Evolutionary conservation across 2,329 filamentous ascomycete species (phyloP).

Genomic region (Pseudogymnoascus verrucosus): DNA sequence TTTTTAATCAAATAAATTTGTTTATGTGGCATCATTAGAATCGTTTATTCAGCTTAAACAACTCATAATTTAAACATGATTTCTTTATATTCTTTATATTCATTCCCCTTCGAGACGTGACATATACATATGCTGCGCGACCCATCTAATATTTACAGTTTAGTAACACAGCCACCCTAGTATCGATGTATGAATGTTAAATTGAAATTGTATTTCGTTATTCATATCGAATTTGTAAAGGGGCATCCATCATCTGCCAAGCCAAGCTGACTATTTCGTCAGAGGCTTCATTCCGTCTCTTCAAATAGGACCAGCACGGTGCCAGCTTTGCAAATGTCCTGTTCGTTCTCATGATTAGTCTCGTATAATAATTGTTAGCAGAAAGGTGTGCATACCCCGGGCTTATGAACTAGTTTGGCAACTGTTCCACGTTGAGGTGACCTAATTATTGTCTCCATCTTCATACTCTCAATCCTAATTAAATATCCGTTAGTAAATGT

Average conservation of each 20-base stretch:
- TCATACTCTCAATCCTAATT: conserved; percentile 71
- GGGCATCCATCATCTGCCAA: background rate
- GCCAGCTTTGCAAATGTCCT: conserved; percentile 73
- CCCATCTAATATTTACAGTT: too few relatives aligned
- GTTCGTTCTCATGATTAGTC: conserved; percentile 14
- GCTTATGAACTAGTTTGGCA: conserved; percentile 64
- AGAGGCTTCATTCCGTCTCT: conserved; percentile 24
- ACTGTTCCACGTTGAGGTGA: conserved; percentile 66
- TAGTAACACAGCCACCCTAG: too few relatives aligned
- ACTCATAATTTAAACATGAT: too few relatives aligned
- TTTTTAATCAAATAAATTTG: too few relatives aligned
- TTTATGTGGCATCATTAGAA: too few relatives aligned
- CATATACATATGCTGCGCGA: too few relatives aligned
- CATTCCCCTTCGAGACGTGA: too few relatives aligned
- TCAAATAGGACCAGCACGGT: conserved; percentile 69
- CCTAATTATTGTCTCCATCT: conserved; percentile 80
- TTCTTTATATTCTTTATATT: too few relatives aligned
- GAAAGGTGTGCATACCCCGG: conserved; percentile 50
- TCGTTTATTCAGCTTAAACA: too few relatives aligned
- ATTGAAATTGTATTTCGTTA: background rate
- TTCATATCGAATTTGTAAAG: background rate
- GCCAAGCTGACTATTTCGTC: background rate
- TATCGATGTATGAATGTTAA: background rate
- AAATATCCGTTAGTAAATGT: background rate
- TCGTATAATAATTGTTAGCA: conserved; percentile 9